A percentile compares a stretch with the other conserved stretches of the same genome.
Evolutionary conservation across 176 grass and related monocot genomes (phyloP).

Genomic region (Carex myosuroides): DNA sequence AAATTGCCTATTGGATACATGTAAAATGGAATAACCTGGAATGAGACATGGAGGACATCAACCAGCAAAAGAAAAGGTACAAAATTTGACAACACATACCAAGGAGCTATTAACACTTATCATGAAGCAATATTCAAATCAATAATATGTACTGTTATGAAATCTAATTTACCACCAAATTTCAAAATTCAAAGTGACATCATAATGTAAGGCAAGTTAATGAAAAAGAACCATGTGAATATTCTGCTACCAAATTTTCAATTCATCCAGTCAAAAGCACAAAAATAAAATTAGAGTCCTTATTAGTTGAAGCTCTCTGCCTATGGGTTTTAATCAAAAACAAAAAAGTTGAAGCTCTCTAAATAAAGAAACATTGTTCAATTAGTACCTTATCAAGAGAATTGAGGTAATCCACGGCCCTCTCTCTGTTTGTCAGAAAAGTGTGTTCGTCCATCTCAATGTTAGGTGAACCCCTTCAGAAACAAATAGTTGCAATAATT

Average conservation of each 20-base stretch:
- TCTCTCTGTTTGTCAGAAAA: conserved; percentile 86
- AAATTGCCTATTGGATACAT: neutral
- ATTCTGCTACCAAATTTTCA: neutral
- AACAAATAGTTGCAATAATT: neutral
- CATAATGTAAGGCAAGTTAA: neutral
- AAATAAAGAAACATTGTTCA: neutral
- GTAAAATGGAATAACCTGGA: neutral
- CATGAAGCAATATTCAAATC: neutral
- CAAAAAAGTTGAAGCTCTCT: neutral
- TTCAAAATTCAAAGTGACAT: neutral
- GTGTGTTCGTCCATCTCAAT: conserved; percentile 99
- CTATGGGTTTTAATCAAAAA: no score
- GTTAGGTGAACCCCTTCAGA: conserved; percentile 75
- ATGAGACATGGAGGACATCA: neutral
- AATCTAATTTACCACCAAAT: neutral
- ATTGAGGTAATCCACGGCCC: conserved; percentile 95
- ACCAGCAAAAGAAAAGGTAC: neutral
- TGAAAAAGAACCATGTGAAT: neutral
- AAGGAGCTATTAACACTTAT: neutral
- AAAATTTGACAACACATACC: neutral
- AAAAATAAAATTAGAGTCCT: neutral
- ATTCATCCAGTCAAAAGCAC: neutral
- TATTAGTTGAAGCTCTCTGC: neutral
- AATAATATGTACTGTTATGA: neutral
- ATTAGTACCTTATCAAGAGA: conserved; percentile 79